phyloP scores from a whole-genome alignment of 148 eudicot species.

The Vaccinium vitisidaea region DNA sequence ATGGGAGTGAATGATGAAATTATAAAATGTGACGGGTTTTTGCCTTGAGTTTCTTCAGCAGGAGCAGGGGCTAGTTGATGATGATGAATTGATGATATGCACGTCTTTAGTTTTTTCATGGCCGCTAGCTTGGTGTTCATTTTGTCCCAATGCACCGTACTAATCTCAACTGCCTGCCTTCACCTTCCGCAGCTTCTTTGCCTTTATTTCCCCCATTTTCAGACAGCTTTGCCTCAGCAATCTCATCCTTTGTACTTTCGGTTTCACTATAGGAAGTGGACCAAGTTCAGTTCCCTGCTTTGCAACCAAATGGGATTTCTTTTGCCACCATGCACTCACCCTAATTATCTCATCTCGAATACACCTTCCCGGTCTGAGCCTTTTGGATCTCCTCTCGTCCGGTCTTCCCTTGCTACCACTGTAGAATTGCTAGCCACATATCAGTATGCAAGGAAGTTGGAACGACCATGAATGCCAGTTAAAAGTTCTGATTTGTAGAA shows the following conservation, averaged over 20 bases:
- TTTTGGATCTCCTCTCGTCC: neutral
- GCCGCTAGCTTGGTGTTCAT: too few species aligned
- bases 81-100: too few species aligned
- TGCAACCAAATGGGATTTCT: neutral
- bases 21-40: neutral
- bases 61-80: too few species aligned
- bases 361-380: neutral
- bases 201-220: too few species aligned
- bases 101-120: too few species aligned
- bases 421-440: neutral
- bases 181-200: too few species aligned
- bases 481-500: too few species aligned
- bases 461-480: neutral
- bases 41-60: neutral
- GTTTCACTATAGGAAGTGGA: neutral
- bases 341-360: neutral
- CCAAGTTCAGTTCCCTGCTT: neutral
- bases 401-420: neutral
- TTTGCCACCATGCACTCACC: neutral
- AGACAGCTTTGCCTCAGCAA: neutral
- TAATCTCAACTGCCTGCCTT: too few species aligned
- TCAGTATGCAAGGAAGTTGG: neutral
- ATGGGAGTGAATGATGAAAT: neutral
- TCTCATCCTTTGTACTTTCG: neutral
- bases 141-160: too few species aligned